Percentiles rank a stretch among this genome's conserved stretches.
phyloP scores from a whole-genome alignment of 169 alveolate genomes.

The Perkinsus marinus region DNA sequence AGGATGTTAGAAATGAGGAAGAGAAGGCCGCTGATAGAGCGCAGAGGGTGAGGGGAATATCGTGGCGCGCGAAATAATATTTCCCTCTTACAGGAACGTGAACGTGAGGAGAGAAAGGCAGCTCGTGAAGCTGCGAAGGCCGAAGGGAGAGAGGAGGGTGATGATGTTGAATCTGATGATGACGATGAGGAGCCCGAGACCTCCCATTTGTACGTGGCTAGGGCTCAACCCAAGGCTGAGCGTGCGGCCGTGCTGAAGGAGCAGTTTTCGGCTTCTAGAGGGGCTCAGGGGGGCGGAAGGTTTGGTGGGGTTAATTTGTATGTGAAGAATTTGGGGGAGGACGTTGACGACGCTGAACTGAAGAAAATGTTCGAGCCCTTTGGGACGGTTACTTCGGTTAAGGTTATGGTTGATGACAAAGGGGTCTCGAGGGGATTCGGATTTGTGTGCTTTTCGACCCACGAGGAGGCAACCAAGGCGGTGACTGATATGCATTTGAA shows the following conservation, averaged over 20 bases:
- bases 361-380: slow-evolving; percentile 67
- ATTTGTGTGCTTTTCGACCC: slow-evolving; percentile 84
- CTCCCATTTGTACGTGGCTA: slow-evolving; percentile 51
- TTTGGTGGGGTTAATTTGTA: slow-evolving; percentile 70
- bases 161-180: background rate
- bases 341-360: slow-evolving; percentile 65
- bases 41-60: background rate
- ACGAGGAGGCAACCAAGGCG: slow-evolving; percentile 93
- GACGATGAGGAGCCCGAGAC: background rate
- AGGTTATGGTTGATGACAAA: slow-evolving; percentile 78
- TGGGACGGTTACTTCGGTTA: slow-evolving; percentile 76
- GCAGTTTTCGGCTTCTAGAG: background rate
- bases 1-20: slow-evolving; percentile 26
- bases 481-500: slow-evolving; percentile 86
- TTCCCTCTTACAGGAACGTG: background rate
- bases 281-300: slow-evolving; percentile 20
- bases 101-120: slow-evolving; percentile 6
- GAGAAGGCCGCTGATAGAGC: slow-evolving; percentile 4
- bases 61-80: background rate
- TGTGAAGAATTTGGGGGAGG: slow-evolving; percentile 76
- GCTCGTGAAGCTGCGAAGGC: slow-evolving; percentile 17
- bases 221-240: slow-evolving; percentile 72
- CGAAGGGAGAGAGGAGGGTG: slow-evolving; percentile 9
- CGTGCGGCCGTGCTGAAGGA: slow-evolving; percentile 63
- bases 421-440: slow-evolving; percentile 92